Conservation (phyloP, 73 alveolate genomes). For the Paraurostyla sp. region DNA sequence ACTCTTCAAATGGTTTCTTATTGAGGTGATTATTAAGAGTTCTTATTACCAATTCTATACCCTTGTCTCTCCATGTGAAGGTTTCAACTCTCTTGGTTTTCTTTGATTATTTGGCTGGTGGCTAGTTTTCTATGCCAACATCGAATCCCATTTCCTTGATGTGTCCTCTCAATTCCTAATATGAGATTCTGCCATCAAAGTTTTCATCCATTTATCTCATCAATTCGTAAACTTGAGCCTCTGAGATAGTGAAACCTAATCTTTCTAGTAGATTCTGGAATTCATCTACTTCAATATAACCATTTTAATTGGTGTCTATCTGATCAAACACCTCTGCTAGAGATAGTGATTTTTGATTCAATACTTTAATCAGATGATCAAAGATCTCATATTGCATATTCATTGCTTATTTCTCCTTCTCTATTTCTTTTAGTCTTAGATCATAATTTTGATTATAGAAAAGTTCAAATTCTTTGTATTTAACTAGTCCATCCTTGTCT, state of each 20-base stretch:
- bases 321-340: conserved; percentile 66
- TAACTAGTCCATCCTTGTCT: conserved; percentile 60
- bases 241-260: conserved; percentile 65
- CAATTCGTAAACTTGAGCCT: conserved; percentile 46
- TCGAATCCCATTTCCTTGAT: conserved; percentile 38
- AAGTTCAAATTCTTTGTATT: conserved; percentile 55
- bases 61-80: conserved; percentile 69
- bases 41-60: conserved; percentile 56
- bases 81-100: not conserved
- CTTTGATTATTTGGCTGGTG: not conserved
- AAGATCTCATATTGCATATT: conserved; percentile 60
- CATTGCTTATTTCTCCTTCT: not conserved
- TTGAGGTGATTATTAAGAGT: not conserved
- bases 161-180: conserved; percentile 56
- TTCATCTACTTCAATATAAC: conserved; percentile 68
- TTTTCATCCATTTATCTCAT: conserved; percentile 76
- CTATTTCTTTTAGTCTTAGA: not conserved
- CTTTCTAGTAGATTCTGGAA: conserved; percentile 64
- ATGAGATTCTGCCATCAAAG: conserved; percentile 68
- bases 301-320: conserved; percentile 65
- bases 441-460: conserved; percentile 55
- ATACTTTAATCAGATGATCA: conserved; percentile 63
- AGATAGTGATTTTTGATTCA: conserved; percentile 51
- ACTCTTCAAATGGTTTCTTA: conserved; percentile 49
- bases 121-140: not conserved